Base-by-base conservation (phyloP, 106 monocot genomes). In the Narthecium ossifragum region DNA sequence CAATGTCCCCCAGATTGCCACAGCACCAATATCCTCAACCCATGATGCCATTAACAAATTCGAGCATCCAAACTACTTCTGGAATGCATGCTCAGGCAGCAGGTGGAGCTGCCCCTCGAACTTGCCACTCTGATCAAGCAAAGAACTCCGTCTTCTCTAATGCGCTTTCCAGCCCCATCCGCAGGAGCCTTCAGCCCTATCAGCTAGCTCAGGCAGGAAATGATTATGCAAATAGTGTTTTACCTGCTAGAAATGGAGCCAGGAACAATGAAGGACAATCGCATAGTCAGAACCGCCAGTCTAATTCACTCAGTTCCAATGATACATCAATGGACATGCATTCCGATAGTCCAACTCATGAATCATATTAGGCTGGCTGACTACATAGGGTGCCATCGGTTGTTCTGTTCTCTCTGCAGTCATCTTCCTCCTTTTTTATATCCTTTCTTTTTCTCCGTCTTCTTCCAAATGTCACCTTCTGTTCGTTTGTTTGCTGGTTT, bases 291-390 rank as follows among this genome's bases (percentile, higher is more conserved):
- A 67, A 54, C 33, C 20, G 61, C 4, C 78, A 72, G 20, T 24
- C 57, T 3, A 57, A 50, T 27, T 63, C 78, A 26, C 53, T 34
- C 26, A 53, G 47, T 48, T 69, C 60, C 25, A 58, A 72, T 34
- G 78, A 84, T 61, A 63, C 79, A 17, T 74, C 71, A 20, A 82
- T 82, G 87, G 88, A 88, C 51, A 88, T 83, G 80, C 76, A 79
- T 36, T 70, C 79, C 18, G 88, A 83, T 52, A 77, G 74, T 57
- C 86, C 77, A 20, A 13, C 51, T 46, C 73, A 61, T 74, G 73
- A 67, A n/a, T 68, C 71, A 21, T 76, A 75, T 21, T n/a, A n/a
- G n/a, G n/a, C n/a, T n/a, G n/a, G n/a, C n/a, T 70, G 38, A 75
- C 26, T 46, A 34, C 4, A 26, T 2, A 9, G 33, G 43, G 4